These are phyloP conservation scores for Penicillium sp. DNA, from an alignment of 2,329 filamentous ascomycete species.

Conservation along the genomic window DNA sequence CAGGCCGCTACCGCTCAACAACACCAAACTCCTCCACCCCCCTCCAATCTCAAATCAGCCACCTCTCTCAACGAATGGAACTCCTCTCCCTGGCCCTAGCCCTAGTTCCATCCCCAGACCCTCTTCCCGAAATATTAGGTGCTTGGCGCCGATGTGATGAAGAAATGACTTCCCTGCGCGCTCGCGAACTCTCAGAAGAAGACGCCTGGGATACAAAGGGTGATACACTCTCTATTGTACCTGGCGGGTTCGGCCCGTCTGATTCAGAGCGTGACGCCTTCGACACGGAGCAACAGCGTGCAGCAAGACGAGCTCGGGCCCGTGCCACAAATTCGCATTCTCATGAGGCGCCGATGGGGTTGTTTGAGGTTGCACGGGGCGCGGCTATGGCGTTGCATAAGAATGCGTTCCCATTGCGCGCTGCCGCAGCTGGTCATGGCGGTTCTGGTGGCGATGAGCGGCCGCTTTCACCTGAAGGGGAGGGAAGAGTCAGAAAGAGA, in stretches of 20 bases:
- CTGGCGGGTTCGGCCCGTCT: slow-evolving; percentile 45
- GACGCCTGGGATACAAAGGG: slow-evolving; percentile 57
- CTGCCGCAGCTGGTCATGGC: slow-evolving; percentile 13
- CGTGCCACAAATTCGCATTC: slow-evolving; percentile 25
- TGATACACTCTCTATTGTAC: slow-evolving; percentile 42
- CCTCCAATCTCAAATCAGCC: slow-evolving; percentile 48
- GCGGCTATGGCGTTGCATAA: slow-evolving; percentile 49
- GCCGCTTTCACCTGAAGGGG: slow-evolving; percentile 19
- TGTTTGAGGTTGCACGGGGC: slow-evolving; percentile 53
- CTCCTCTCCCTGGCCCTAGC: slow-evolving; percentile 61
- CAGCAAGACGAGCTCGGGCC: slow-evolving; percentile 30
- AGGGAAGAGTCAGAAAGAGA: slow-evolving; percentile 45
- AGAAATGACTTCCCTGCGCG: slow-evolving; percentile 55
- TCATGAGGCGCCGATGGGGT: slow-evolving; percentile 51
- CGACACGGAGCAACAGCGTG: slow-evolving; percentile 43
- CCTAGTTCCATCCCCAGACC: slow-evolving; percentile 55
- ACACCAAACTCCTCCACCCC: slow-evolving; percentile 27
- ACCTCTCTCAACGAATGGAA: slow-evolving; percentile 63
- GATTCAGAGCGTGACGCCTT: slow-evolving; percentile 46
- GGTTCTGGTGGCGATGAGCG: slow-evolving; percentile 9
- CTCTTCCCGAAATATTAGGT: slow-evolving; percentile 59
- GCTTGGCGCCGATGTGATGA: slow-evolving; percentile 65
- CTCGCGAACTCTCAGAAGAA: slow-evolving; percentile 56
- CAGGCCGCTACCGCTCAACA: slow-evolving; percentile 53
- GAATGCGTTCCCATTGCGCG: slow-evolving; percentile 46